Evolutionary conservation across 192 early-diverging fungal species (phyloP).

Genomic region (Podila epigama): DNA sequence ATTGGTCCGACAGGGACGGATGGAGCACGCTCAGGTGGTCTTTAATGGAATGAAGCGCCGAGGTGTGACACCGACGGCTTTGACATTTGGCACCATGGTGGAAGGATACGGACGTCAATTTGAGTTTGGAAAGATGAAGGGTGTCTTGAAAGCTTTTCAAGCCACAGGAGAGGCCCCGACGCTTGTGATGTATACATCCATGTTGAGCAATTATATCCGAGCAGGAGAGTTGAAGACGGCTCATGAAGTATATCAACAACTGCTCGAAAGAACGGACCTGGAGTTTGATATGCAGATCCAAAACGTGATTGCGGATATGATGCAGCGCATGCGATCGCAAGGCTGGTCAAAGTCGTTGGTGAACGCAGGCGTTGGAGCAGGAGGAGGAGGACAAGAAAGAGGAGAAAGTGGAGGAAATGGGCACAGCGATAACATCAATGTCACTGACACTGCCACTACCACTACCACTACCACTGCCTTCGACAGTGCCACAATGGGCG

Average conservation of each 20-base stretch:
- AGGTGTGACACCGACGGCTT: slow-evolving; percentile 3
- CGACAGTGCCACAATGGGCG: too few relatives aligned
- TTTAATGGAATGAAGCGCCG: slow-evolving; percentile 25
- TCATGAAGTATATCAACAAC: slow-evolving; percentile 10
- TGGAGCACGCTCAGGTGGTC: slow-evolving; percentile 39
- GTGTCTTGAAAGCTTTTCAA: slow-evolving; percentile 5
- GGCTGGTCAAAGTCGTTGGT: too few relatives aligned
- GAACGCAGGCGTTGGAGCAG: too few relatives aligned
- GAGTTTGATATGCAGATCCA: slow-evolving; percentile 5
- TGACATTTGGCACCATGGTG: slow-evolving; percentile 21
- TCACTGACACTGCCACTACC: too few relatives aligned
- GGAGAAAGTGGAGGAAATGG: too few relatives aligned
- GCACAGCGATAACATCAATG: too few relatives aligned
- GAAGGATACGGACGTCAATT: slow-evolving; percentile 37
- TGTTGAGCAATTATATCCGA: slow-evolving; percentile 35
- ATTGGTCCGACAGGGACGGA: slow-evolving; percentile 8
- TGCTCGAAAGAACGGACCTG: slow-evolving; percentile 8
- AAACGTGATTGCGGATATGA: slow-evolving; percentile 25
- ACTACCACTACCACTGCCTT: too few relatives aligned
- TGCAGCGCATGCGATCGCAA: slow-evolving; percentile 2
- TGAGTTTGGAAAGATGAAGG: slow-evolving; percentile 17
- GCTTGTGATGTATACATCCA: slow-evolving; percentile 33
- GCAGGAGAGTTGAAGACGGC: slow-evolving; percentile 18
- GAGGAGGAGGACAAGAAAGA: too few relatives aligned
- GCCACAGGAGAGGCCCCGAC: slow-evolving; percentile 9